phyloP scores from a whole-genome alignment of 139 green algal genomes.

The Coccomyxa sp. region DNA sequence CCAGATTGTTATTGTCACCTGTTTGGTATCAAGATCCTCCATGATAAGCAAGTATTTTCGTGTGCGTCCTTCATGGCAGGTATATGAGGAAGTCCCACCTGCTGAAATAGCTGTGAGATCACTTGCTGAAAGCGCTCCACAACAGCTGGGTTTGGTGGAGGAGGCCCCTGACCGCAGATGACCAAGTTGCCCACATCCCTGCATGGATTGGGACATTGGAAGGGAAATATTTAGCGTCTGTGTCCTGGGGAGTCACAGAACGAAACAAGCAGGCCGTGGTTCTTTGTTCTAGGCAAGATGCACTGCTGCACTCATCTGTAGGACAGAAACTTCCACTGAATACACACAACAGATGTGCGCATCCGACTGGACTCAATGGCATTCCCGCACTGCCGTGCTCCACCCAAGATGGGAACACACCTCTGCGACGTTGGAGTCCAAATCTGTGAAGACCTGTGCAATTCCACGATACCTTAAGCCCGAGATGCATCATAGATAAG shows the following conservation, averaged over 20 bases:
- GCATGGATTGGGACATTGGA: neutral
- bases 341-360: no score
- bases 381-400: neutral
- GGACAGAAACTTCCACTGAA: neutral
- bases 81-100: slow-evolving; percentile 45
- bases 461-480: no score
- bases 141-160: slow-evolving; percentile 83
- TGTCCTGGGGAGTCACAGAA: neutral
- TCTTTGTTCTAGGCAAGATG: neutral
- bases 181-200: neutral
- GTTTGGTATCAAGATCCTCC: neutral
- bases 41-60: neutral
- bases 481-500: no score
- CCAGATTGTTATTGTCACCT: neutral
- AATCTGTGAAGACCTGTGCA: neutral
- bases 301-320: neutral
- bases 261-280: neutral
- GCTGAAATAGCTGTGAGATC: slow-evolving; percentile 95
- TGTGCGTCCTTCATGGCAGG: neutral
- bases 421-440: neutral
- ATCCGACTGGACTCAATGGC: neutral
- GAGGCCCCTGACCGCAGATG: slow-evolving; percentile 43
- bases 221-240: no score
- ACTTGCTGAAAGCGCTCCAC: slow-evolving; percentile 97
- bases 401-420: neutral